These are phyloP conservation scores for Lachancea mirantina DNA, from an alignment of 805 yeast species.

Conservation along the genomic window DNA sequence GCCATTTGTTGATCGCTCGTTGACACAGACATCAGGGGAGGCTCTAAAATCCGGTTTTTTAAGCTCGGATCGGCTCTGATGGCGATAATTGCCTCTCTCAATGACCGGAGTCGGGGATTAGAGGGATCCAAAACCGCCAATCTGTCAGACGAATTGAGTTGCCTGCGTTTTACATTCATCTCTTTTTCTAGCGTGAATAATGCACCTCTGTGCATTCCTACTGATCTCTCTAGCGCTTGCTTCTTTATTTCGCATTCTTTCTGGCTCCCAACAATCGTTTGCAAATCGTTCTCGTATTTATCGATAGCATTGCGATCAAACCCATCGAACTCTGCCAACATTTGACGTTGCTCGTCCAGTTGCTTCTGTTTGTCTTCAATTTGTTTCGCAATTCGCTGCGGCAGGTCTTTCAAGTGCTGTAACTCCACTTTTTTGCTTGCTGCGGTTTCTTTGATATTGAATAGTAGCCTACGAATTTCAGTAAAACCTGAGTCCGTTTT, in stretches of 20 bases:
- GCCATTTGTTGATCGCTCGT: slow-evolving; percentile 46
- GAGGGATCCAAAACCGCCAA: slow-evolving; percentile 38
- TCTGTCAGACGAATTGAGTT: slow-evolving; percentile 45
- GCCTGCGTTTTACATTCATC: too few relatives aligned
- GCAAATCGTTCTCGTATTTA: too few relatives aligned
- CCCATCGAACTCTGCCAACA: slow-evolving; percentile 4
- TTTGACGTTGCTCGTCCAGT: slow-evolving; percentile 5
- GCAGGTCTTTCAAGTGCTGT: slow-evolving; percentile 19
- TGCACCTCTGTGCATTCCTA: too few relatives aligned
- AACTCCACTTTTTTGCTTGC: slow-evolving; percentile 12
- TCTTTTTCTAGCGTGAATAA: too few relatives aligned
- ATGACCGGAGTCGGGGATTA: slow-evolving; percentile 26
- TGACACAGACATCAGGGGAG: slow-evolving; percentile 62
- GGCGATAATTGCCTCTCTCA: slow-evolving; percentile 28
- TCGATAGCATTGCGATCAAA: too few relatives aligned
- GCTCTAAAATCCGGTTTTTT: slow-evolving; percentile 49
- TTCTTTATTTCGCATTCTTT: too few relatives aligned
- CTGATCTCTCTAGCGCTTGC: too few relatives aligned
- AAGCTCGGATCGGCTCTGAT: slow-evolving; percentile 34
- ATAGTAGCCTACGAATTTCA: slow-evolving; percentile 12
- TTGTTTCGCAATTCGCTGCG: slow-evolving; percentile 14
- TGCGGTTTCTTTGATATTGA: slow-evolving; percentile 14
- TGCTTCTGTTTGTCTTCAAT: slow-evolving; percentile 11
- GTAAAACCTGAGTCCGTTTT: slow-evolving; percentile 7
- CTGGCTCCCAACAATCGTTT: too few relatives aligned